Base-by-base conservation (phyloP, 495 filamentous ascomycete genomes). In the Aspergillus nidulans region DNA sequence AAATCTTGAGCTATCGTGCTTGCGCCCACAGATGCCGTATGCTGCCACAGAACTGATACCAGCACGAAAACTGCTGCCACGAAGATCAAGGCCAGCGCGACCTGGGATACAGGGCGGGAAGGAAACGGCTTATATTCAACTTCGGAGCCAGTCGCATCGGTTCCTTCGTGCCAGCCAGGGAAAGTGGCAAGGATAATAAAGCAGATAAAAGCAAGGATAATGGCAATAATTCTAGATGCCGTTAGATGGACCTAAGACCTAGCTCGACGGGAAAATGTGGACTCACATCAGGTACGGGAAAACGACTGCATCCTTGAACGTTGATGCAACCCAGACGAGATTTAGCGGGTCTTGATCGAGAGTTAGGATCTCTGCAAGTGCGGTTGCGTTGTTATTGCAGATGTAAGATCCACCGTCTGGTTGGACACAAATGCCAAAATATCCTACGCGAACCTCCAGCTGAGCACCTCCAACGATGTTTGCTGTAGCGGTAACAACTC, bases 21-120 rank as follows among this genome's bases (percentile, higher is more conserved):
- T 13, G 92, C 92, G 6, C 91, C 92, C 0, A 97, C 92, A 0
- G 91, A 95, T 0, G 92, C 92, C 16, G 92, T 97, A 65, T 97
- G 92, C 65, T 85, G 83, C 83, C 84, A 86, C 58, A 86, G 63
- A 34, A 87, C 83, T 10, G 77, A 82, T 34, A 88, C 85, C 19
- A 87, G 81, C n/a, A 88, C 83, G 60, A 88, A 88, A 42, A 88
- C 80, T 10, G 80, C 80, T 6, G 83, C 66, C 52, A 88, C 74
- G 65, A 87, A 87, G 64, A 88, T 86, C 42, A 87, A 73, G 19
- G 85, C 83, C 7, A 88, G 69, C 3, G 84, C 83, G 52, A 81
- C 71, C 68, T 88, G 85, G 4, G 81, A 85, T 21, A 88, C 85
- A 12, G 84, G 81, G 19, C 85, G 79, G 1, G 84, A 87, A 5